phyloP scores from a whole-genome alignment of 352 stramenopile genomes.

The Elongisporangium prolatum region DNA sequence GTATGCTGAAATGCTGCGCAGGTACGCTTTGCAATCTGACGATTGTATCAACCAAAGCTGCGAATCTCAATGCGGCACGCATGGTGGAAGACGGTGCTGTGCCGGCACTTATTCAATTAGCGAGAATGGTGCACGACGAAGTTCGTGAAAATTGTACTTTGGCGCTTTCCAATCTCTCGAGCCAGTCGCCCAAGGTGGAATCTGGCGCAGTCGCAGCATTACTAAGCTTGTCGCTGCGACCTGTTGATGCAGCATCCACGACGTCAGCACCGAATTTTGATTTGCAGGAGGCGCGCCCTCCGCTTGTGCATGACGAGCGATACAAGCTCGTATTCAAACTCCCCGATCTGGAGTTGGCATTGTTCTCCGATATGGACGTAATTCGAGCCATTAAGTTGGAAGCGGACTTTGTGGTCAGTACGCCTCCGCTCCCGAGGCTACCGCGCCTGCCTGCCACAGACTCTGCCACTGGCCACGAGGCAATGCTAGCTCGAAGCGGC shows the following conservation, averaged over 20 bases:
- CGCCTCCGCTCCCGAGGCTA: constrained; percentile 45
- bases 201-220: constrained; percentile 56
- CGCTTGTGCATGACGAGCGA: constrained; percentile 31
- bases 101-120: constrained; percentile 56
- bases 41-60: constrained; percentile 14
- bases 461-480: constrained; percentile 17
- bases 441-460: constrained; percentile 24
- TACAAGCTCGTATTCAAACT: constrained; percentile 35
- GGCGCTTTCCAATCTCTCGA: constrained; percentile 66
- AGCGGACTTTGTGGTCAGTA: constrained; percentile 41
- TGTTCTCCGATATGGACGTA: constrained; percentile 9
- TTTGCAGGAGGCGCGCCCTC: constrained; percentile 26
- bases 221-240: constrained; percentile 37
- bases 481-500: background rate
- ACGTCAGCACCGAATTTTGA: constrained; percentile 1
- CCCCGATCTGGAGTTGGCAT: constrained; percentile 23
- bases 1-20: constrained; percentile 53
- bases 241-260: constrained; percentile 6
- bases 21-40: constrained; percentile 61
- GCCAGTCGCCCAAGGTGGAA: constrained; percentile 63
- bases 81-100: constrained; percentile 69
- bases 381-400: constrained; percentile 43
- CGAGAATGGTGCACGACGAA: constrained; percentile 50
- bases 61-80: constrained; percentile 25
- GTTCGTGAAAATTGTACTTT: constrained; percentile 68